Base-by-base conservation (phyloP, 129 eudicot genomes). In the Dittrichia graveolens region DNA sequence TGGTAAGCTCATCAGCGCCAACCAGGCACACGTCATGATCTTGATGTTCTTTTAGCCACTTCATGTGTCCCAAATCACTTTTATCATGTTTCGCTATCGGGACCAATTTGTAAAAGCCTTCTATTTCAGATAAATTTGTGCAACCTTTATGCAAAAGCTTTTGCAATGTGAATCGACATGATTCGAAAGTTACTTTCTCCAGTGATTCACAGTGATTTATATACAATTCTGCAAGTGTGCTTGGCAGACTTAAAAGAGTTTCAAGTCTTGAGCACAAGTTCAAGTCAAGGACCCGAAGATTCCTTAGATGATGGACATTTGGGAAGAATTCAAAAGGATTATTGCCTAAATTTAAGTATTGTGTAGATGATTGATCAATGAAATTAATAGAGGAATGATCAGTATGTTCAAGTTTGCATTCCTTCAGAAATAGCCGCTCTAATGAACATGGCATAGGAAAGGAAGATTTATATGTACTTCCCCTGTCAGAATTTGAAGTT, bases 11-110 rank as follows among this genome's bases (percentile, higher is more conserved):
- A 50, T 12, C 19, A 13, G 3, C 57, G 3, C 57, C 57, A 50
- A 50, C 57, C 5, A 50, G 16, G 19, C 57, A 13, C 6, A 50
- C 12, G 7, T 50, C 18, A 50, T 12, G 57, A 50, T 50, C 0
- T 50, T 50, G 57, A 50, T 50, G 16, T 12, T 50, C 31, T 13
- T 50, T 50, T n/a, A 50, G 57, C 57, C 57, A 50, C 19, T 50
- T 50, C 67, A 61, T 39, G 44, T 61, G 67, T 61, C 48, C 67
- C 67, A 61, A 39, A 15, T 61, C 67, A 61, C 1, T 43, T 39
- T 61, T 47, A 39, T 61, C 11, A 38, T 38, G 48, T 13, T 61
- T 40, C 24, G 48, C 6, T 61, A 61, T 2, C 4, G 31, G 31
- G 24, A 38, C 67, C 48, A 61, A 61, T 61, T 61, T 61, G 12